These are phyloP conservation scores for Lobosporangium transversale DNA, from an alignment of 192 early-diverging fungal genomes.

Conservation along the genomic window DNA sequence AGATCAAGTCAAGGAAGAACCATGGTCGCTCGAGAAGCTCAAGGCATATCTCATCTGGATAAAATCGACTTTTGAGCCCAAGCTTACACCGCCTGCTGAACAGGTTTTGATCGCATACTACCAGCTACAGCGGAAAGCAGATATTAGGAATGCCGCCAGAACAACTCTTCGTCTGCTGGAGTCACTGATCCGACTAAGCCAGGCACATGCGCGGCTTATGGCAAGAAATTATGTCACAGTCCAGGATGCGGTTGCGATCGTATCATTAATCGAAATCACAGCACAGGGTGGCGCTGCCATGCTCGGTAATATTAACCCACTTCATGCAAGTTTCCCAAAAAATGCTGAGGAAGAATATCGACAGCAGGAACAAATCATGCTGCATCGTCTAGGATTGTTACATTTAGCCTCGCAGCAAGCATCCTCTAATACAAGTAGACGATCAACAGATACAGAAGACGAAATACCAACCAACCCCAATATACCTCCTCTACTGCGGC, in stretches of 20 bases:
- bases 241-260: constrained; percentile 69
- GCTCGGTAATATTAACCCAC: constrained; percentile 55
- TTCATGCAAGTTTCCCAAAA: constrained; percentile 70
- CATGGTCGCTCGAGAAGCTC: constrained; percentile 70
- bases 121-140: constrained; percentile 73
- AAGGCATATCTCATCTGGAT: constrained; percentile 75
- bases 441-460: not conserved
- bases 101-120: constrained; percentile 77
- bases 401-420: constrained; percentile 37
- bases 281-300: constrained; percentile 66
- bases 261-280: constrained; percentile 70
- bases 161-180: constrained; percentile 78
- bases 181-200: constrained; percentile 69
- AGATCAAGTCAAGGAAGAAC: not conserved
- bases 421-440: not conserved
- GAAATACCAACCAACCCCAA: not conserved
- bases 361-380: constrained; percentile 54
- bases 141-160: constrained; percentile 70
- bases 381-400: constrained; percentile 57
- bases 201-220: constrained; percentile 75
- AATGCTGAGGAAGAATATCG: constrained; percentile 61
- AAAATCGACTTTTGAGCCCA: constrained; percentile 65
- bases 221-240: constrained; percentile 63
- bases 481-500: not conserved
- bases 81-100: constrained; percentile 67